Evolutionary conservation across 768 basidiomycete genomes (phyloP).

Genomic region (Boletus insuetus): DNA sequence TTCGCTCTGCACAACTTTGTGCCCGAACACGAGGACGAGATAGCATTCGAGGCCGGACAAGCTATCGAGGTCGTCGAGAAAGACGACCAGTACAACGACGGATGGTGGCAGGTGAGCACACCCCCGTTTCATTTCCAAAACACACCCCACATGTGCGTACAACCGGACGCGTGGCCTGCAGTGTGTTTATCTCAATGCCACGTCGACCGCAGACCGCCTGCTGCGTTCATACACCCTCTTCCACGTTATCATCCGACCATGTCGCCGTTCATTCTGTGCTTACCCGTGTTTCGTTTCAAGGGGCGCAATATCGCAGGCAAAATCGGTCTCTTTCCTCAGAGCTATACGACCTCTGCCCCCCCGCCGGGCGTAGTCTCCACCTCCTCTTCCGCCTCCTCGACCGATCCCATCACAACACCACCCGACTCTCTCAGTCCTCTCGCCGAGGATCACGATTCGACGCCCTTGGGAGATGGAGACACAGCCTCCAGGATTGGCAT

Average conservation of each 20-base stretch:
- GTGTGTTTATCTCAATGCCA: not conserved
- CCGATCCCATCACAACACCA: constrained; percentile 17
- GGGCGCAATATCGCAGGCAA: constrained; percentile 81
- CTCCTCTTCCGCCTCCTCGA: constrained; percentile 27
- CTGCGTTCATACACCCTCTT: constrained; percentile 4
- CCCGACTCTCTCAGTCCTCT: constrained; percentile 41
- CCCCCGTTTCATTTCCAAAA: constrained; percentile 10
- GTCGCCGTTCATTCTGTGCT: constrained; percentile 25
- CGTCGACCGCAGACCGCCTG: not conserved
- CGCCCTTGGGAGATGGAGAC: constrained; percentile 29
- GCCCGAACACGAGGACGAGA: constrained; percentile 94
- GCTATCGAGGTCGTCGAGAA: constrained; percentile 87
- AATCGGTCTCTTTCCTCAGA: constrained; percentile 87
- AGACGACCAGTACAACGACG: constrained; percentile 91
- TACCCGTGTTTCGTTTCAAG: constrained; percentile 38
- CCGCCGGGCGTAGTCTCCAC: constrained; percentile 34
- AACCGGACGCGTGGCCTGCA: constrained; percentile 6
- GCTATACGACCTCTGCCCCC: constrained; percentile 70
- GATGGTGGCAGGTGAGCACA: constrained; percentile 83
- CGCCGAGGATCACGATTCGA: constrained; percentile 45
- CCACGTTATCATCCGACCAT: constrained; percentile 23
- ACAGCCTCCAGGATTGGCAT: constrained; percentile 28
- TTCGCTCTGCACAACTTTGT: constrained; percentile 85
- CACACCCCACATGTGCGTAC: constrained; percentile 1
- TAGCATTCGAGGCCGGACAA: constrained; percentile 81